phyloP scores from a whole-genome alignment of 495 filamentous ascomycete species.

The Lasiosphaeriaceae sp. region DNA sequence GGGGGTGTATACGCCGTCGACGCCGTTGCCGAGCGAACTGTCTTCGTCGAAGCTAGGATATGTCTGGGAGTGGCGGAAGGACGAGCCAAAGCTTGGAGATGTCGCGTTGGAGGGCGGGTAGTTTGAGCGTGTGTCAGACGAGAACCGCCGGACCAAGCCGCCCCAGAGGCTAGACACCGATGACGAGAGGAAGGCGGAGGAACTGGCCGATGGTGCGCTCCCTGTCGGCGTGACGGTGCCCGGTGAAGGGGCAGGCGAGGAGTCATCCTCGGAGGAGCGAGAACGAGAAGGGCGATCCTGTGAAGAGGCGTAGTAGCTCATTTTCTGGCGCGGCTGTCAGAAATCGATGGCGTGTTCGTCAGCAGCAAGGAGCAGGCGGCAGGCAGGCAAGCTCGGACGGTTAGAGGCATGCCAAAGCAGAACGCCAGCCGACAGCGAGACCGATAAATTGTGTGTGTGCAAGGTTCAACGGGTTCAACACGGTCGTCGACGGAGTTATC shows the following conservation, averaged over 20 bases:
- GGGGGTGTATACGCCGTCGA: conserved; percentile 39
- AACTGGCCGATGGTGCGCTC: conserved; percentile 3
- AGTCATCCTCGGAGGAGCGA: conserved; percentile 20
- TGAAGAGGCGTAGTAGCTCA: conserved; percentile 22
- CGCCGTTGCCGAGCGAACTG: conserved; percentile 23
- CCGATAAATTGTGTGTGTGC: too few species aligned
- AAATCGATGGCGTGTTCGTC: not conserved
- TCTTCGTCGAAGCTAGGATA: conserved; percentile 15
- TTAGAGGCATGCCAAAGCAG: not conserved
- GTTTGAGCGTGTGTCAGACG: conserved; percentile 17
- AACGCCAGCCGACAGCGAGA: too few species aligned
- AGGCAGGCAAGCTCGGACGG: not conserved
- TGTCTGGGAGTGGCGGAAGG: conserved; percentile 17
- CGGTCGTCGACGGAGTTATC: too few species aligned
- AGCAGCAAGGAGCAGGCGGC: not conserved
- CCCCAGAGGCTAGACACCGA: conserved; percentile 31
- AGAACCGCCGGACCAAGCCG: conserved; percentile 36
- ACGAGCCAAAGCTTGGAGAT: conserved; percentile 2
- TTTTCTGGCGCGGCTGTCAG: not conserved
- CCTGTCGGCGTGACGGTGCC: conserved; percentile 31
- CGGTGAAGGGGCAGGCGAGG: conserved; percentile 25
- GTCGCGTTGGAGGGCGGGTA: not conserved
- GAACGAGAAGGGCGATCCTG: conserved; percentile 12
- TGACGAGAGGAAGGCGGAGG: conserved; percentile 20
- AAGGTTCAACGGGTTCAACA: too few species aligned